These are phyloP conservation scores for Rugonectria rugulosa DNA, from an alignment of 2,329 filamentous ascomycete genomes.

Conservation along the genomic window DNA sequence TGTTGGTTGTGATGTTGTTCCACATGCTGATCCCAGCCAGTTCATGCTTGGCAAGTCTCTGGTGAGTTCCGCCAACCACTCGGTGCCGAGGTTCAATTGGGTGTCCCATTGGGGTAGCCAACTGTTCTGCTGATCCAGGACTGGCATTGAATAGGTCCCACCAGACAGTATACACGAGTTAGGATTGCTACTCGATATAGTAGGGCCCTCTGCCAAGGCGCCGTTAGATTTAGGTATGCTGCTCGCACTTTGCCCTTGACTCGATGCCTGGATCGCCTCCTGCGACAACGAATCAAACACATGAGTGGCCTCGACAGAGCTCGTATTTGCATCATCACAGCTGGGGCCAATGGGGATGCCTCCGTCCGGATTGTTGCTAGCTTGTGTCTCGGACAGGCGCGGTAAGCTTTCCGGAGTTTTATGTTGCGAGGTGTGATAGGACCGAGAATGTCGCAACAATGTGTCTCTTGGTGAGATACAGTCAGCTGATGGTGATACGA, in stretches of 20 bases:
- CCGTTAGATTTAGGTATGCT: too few relatives aligned
- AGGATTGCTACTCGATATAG: neutral
- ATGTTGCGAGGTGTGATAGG: neutral
- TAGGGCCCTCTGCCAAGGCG: too few relatives aligned
- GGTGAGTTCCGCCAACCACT: neutral
- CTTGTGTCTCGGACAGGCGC: neutral
- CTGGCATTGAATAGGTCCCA: neutral
- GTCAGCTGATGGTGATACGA: constrained; percentile 18
- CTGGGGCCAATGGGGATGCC: neutral
- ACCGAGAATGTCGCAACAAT: neutral
- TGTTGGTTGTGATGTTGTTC: neutral
- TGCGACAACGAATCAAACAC: too few relatives aligned
- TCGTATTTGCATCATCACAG: too few relatives aligned
- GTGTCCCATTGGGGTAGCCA: neutral
- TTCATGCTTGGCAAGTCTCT: neutral
- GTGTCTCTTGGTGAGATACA: neutral
- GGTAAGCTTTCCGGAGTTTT: neutral
- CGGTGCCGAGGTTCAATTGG: neutral
- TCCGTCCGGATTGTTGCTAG: neutral
- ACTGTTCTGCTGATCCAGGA: neutral
- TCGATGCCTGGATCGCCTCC: too few relatives aligned
- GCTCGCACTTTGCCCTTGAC: too few relatives aligned
- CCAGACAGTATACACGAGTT: neutral
- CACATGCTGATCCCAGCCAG: neutral
- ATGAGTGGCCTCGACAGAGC: neutral